Conservation (phyloP, 768 basidiomycete species). For the Rhizopogon roseolus region DNA sequence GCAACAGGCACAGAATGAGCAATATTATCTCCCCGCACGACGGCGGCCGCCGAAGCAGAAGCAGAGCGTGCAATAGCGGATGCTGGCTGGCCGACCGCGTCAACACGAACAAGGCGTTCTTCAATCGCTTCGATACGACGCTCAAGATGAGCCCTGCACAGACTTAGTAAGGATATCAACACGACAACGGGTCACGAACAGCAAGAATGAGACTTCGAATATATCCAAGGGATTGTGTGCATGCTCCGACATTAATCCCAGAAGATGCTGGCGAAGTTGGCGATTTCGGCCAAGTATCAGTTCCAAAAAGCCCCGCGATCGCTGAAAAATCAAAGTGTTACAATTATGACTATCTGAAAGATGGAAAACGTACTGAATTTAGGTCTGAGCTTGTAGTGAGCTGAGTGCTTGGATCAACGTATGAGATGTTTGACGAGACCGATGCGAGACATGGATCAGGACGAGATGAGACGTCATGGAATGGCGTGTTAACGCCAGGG, state of each 20-base stretch:
- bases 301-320: not conserved
- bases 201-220: not conserved
- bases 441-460: slow-evolving; percentile 12
- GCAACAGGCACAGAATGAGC: not conserved
- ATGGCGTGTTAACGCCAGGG: slow-evolving; percentile 17
- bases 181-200: not conserved
- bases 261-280: not conserved
- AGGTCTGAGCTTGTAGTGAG: not conserved
- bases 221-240: not conserved
- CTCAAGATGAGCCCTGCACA: slow-evolving; percentile 28
- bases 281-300: not conserved
- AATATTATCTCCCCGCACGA: not conserved
- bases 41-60: not conserved
- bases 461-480: not conserved
- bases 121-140: slow-evolving; percentile 36
- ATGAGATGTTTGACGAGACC: not conserved
- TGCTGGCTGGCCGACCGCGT: not conserved
- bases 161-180: slow-evolving; percentile 17
- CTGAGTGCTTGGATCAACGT: not conserved
- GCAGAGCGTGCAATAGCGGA: not conserved
- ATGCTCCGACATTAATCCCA: not conserved
- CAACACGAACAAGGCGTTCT: slow-evolving; percentile 22
- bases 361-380: not conserved
- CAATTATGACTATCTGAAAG: not conserved
- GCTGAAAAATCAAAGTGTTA: not conserved